phyloP scores from a whole-genome alignment of 208 protist genomes.

The Herpetomonas muscarum region DNA sequence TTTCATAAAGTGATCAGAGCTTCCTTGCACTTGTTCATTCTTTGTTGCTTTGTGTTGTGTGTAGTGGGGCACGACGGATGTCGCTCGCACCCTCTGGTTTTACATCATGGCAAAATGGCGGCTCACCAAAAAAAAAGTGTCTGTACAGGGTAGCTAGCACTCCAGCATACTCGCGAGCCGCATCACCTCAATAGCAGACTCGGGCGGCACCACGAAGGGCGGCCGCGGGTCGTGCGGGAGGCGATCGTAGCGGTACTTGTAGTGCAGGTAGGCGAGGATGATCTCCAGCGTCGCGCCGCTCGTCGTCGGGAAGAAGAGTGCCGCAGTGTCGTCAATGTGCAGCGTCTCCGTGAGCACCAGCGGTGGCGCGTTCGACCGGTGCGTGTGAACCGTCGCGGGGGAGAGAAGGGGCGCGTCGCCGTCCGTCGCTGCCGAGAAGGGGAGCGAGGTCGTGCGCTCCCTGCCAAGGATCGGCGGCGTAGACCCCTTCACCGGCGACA shows the following conservation, averaged over 20 bases:
- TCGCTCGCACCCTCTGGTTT: too few relatives aligned
- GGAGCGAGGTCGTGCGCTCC: not conserved
- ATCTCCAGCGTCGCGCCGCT: slow-evolving; percentile 46
- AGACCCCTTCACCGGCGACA: not conserved
- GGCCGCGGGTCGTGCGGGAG: slow-evolving; percentile 34
- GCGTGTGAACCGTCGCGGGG: not conserved
- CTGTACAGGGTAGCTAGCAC: slow-evolving; percentile 25
- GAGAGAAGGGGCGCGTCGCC: not conserved
- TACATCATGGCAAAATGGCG: slow-evolving; percentile 35
- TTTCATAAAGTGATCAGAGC: too few relatives aligned
- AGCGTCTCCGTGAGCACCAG: slow-evolving; percentile 24
- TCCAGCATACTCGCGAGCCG: slow-evolving; percentile 63
- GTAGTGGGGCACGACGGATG: too few relatives aligned
- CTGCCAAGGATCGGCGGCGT: not conserved
- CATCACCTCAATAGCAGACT: slow-evolving; percentile 69
- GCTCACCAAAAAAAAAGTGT: slow-evolving; percentile 9
- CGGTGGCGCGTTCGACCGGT: not conserved
- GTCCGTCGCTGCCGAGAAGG: not conserved
- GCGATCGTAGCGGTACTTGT: slow-evolving; percentile 82
- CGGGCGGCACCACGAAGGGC: slow-evolving; percentile 47
- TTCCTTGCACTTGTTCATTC: too few relatives aligned
- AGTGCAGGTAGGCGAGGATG: slow-evolving; percentile 78
- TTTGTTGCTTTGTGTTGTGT: too few relatives aligned
- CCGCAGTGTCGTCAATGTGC: slow-evolving; percentile 29
- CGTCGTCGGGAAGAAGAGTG: slow-evolving; percentile 50